Base-by-base conservation (phyloP, 495 filamentous ascomycete genomes). In the Hypomontagnella monticulosa region DNA sequence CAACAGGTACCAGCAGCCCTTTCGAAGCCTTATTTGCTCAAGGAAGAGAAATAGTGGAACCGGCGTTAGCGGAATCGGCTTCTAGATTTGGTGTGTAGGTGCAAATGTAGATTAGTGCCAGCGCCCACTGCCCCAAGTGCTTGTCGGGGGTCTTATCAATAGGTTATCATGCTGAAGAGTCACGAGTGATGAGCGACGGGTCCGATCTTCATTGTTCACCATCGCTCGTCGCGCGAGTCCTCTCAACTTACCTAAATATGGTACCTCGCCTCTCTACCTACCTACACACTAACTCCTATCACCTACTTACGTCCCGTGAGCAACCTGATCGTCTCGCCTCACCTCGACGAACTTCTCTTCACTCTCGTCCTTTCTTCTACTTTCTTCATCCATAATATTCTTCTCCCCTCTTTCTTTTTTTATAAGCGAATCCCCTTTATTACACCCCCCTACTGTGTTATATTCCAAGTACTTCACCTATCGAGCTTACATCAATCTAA, bases 121-220 rank as follows among this genome's bases (percentile, higher is more conserved):
- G 46, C 49, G 37, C 57, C 33, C 32, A 16, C 18, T 27, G 23
- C 23, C 6, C 19, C 10, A 19, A 19, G 48, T 18, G n/a, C 36
- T 38, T 38, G n/a, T n/a, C 23, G 23, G 23, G 19, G 14, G 16
- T 44, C 71, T 73, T 73, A 71, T 73, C 71, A 66, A 49, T 38
- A 37, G 9, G 62, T 68, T 71, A 73, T 73, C 71, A 71, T 67
- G 67, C 71, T 63, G 33, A 60, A 68, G 61, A 71, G 71, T 73
- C 71, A 71, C 71, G 67, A 52, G 71, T 73, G 66, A 67, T 61
- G 52, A 50, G 67, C 66, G 55, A 65, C 60, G 46, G 62, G 59
- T 67, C 67, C 62, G 67, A 72, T 73, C 63, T 73, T 67, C 61
- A 66, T 55, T 59, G 55, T 64, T 62, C 61, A 47, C 63, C 38